Percentiles rank a stretch among this genome's conserved stretches.
Evolutionary conservation across 2,329 filamentous ascomycete species (phyloP).

Genomic region (Stachybotrys echinatus): DNA sequence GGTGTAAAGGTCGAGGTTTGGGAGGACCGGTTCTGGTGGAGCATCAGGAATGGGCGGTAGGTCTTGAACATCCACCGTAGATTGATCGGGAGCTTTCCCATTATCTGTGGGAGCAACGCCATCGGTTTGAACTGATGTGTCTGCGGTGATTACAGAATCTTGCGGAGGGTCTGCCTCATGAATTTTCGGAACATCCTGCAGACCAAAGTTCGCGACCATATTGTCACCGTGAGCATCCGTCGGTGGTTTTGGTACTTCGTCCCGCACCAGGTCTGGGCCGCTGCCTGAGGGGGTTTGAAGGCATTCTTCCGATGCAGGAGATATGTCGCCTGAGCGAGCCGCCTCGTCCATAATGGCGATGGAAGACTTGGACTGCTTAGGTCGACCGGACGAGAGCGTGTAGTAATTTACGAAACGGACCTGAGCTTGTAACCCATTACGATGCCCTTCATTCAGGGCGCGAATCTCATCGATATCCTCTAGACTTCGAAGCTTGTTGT

Average conservation of each 20-base stretch:
- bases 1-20: conserved; percentile 52
- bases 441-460: conserved; percentile 11
- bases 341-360: conserved; percentile 3
- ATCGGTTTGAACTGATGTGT: background rate
- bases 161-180: background rate
- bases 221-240: background rate
- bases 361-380: conserved; percentile 36
- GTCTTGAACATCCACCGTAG: background rate
- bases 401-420: conserved; percentile 88
- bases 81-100: background rate
- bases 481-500: conserved; percentile 62
- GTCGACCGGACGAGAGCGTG: conserved; percentile 72
- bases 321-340: conserved; percentile 3
- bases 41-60: conserved; percentile 40
- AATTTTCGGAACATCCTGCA: background rate
- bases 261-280: background rate
- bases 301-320: background rate
- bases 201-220: background rate
- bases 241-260: background rate
- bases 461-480: conserved; percentile 62
- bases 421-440: conserved; percentile 32
- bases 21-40: conserved; percentile 38
- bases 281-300: background rate
- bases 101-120: background rate
- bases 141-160: background rate